Conservation (phyloP, 1,284 basidiomycete species). For the Ustilago tritici region DNA sequence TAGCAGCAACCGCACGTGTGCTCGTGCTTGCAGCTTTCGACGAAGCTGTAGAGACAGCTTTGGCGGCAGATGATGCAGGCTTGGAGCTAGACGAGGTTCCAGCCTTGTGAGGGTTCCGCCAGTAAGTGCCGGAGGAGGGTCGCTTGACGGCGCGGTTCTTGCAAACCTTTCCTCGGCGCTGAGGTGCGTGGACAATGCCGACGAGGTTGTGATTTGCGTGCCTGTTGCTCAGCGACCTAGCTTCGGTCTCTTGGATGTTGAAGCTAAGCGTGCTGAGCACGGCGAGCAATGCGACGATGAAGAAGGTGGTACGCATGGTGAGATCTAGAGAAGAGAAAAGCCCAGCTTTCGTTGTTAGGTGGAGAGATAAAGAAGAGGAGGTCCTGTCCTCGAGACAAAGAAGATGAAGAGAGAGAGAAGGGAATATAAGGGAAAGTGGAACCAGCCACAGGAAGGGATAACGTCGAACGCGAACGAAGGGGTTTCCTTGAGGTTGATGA, state of each 20-base stretch:
- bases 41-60: conserved; percentile 1
- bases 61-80: neutral
- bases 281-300: conserved; percentile 39
- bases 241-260: conserved; percentile 29
- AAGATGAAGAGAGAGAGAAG: conserved; percentile 6
- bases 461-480: conserved; percentile 17
- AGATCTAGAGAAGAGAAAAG: conserved; percentile 8
- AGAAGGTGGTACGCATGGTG: conserved; percentile 35
- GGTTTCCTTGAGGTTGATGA: conserved; percentile 12
- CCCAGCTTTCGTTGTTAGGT: conserved; percentile 14
- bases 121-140: neutral
- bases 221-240: conserved; percentile 50
- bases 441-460: conserved; percentile 33
- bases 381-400: conserved; percentile 22
- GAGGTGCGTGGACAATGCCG: neutral
- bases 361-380: neutral
- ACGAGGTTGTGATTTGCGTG: conserved; percentile 20
- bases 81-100: conserved; percentile 12
- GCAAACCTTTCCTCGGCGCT: conserved; percentile 21
- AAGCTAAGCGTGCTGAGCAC: conserved; percentile 38
- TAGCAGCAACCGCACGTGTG: neutral
- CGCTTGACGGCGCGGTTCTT: conserved; percentile 30
- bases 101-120: neutral
- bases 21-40: no score
- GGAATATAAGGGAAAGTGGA: conserved; percentile 13